Base-by-base conservation (phyloP, 306 rosid genomes). In the Clitoria ternatea region DNA sequence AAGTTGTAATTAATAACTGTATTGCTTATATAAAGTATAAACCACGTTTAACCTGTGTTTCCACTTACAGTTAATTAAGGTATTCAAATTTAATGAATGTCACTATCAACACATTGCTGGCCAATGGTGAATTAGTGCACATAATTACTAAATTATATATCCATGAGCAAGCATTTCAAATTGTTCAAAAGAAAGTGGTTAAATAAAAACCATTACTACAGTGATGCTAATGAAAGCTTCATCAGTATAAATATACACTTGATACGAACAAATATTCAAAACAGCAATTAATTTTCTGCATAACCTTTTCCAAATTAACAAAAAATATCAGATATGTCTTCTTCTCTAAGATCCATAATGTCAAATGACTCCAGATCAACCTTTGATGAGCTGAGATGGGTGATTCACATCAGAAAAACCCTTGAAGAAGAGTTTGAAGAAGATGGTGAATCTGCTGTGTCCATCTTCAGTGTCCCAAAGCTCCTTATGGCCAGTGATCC, bases 371-470 rank as follows among this genome's bases (percentile, higher is more conserved):
- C 78, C 0, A 83, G 66, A 30, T 61, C 86, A 19, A 47, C 29
- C 50, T 83, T 82, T 70, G 93, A 90, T 55, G 98, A 89, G 74
- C 64, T 13, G 0, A 33, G 52, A 66, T 92, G 96, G 96, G 86
- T 90, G 29, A 85, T 77, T 60, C 82, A 86, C 40, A 81, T 92
- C 43, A 68, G 92, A 0, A 82, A 60, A 75, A 83, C 88, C 29
- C 82, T 92, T 0, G 92, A 88, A 49, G 89, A 86, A 69, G 89
- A 83, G 47, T 12, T 60, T 3, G 96, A 90, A n/a, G 85, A 90
- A 0, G 88, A 83, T 43, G 30, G 5, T 4, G 85, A 83, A 43
- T 39, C 73, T 32, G 65, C 81, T 0, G 96, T 87, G 2, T 77
- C 82, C 73, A 83, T 92, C 35, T 92, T 86, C 89, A 83, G 81